Evolutionary conservation across 2,329 filamentous ascomycete genomes (phyloP).

Genomic region (Colletotrichum tanaceti): DNA sequence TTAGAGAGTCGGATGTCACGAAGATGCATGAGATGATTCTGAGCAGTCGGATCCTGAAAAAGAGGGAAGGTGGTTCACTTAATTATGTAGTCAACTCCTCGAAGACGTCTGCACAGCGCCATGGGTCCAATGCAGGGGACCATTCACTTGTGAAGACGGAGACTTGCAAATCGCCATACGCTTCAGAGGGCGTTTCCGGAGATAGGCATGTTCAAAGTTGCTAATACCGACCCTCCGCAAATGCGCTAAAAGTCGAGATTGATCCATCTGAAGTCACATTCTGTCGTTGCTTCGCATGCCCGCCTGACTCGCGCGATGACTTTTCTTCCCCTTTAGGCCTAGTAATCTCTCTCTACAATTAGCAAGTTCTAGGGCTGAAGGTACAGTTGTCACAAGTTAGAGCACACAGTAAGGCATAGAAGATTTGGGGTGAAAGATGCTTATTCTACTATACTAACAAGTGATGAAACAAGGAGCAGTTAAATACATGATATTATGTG

Average conservation of each 20-base stretch:
- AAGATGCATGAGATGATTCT: neutral
- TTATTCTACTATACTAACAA: no score
- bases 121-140: neutral
- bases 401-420: no score
- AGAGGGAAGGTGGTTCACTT: constrained; percentile 3
- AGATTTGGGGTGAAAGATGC: no score
- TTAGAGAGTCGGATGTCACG: neutral
- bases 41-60: constrained; percentile 4
- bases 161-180: neutral
- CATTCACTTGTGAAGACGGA: neutral
- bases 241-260: neutral
- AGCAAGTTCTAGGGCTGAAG: neutral
- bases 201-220: neutral
- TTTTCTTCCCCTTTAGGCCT: constrained; percentile 7
- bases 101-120: neutral
- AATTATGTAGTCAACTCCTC: constrained; percentile 2
- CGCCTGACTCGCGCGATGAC: constrained; percentile 25
- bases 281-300: neutral
- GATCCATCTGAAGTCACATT: neutral
- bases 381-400: no score
- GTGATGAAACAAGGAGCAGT: no score
- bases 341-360: constrained; percentile 4
- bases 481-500: no score
- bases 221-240: neutral
- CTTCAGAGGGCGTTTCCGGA: neutral